phyloP scores from a whole-genome alignment of 176 grass and related monocot genomes.

The Oryza australiensis region DNA sequence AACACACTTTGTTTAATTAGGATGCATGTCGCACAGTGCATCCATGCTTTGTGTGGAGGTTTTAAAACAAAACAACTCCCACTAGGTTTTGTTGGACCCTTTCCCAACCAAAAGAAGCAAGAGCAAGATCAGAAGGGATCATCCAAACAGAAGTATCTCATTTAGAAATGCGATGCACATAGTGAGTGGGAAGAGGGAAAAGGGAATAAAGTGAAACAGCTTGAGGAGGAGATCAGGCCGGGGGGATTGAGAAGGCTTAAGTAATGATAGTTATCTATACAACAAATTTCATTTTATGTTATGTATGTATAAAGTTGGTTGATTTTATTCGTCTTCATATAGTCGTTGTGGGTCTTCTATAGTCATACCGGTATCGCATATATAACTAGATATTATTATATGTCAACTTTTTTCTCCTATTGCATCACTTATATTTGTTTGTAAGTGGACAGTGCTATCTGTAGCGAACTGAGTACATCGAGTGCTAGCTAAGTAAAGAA shows the following conservation, averaged over 20 bases:
- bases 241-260: neutral
- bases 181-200: neutral
- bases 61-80: slow-evolving; percentile 48
- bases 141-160: slow-evolving; percentile 22
- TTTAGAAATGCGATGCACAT: neutral
- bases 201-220: neutral
- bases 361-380: neutral
- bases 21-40: neutral
- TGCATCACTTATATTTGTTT: too few relatives aligned
- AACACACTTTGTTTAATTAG: slow-evolving; percentile 23
- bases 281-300: neutral
- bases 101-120: slow-evolving; percentile 50
- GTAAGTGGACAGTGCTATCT: too few relatives aligned
- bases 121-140: slow-evolving; percentile 26
- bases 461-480: too few relatives aligned
- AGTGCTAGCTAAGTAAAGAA: too few relatives aligned
- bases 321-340: neutral
- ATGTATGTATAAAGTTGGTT: neutral
- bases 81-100: slow-evolving; percentile 51
- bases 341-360: neutral
- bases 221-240: neutral
- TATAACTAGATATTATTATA: neutral
- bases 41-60: slow-evolving; percentile 23
- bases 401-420: too few relatives aligned
- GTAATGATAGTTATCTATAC: neutral